These are phyloP conservation scores for Trichoderma polysporum DNA, from an alignment of 2,329 filamentous ascomycete species.

Conservation along the genomic window DNA sequence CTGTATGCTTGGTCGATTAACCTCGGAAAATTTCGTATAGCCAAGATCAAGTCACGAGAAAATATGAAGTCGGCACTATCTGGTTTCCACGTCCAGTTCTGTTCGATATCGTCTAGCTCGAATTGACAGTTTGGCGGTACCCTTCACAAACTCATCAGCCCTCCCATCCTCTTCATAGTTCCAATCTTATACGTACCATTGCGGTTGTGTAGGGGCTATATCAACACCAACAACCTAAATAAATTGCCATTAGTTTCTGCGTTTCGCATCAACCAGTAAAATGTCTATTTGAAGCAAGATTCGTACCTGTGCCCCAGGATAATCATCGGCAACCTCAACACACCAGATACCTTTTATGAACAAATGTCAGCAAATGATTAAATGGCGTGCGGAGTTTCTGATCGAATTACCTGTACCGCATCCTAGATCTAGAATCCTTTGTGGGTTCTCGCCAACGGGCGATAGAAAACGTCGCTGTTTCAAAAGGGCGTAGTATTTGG, in stretches of 20 bases:
- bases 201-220: slow-evolving; percentile 29
- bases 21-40: slow-evolving; percentile 33
- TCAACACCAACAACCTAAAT: slow-evolving; percentile 29
- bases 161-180: neutral
- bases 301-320: slow-evolving; percentile 26
- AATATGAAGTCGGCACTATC: slow-evolving; percentile 38
- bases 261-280: neutral
- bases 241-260: neutral
- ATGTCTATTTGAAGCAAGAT: neutral
- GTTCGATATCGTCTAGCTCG: slow-evolving; percentile 40
- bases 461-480: slow-evolving; percentile 30
- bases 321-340: slow-evolving; percentile 42
- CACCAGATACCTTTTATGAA: slow-evolving; percentile 31
- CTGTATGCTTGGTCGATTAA: slow-evolving; percentile 38
- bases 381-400: neutral
- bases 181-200: slow-evolving; percentile 23
- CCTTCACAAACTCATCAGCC: slow-evolving; percentile 23
- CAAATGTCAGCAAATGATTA: neutral
- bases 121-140: slow-evolving; percentile 39
- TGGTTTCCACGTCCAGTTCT: slow-evolving; percentile 39
- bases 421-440: slow-evolving; percentile 33
- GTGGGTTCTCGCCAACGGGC: slow-evolving; percentile 27
- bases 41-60: slow-evolving; percentile 32
- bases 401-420: slow-evolving; percentile 26
- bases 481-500: slow-evolving; percentile 33